Evolutionary conservation across 2,329 filamentous ascomycete species (phyloP), one percentile per base, ranked within the genome.

Genomic region (Sarocladium oryzae): DNA sequence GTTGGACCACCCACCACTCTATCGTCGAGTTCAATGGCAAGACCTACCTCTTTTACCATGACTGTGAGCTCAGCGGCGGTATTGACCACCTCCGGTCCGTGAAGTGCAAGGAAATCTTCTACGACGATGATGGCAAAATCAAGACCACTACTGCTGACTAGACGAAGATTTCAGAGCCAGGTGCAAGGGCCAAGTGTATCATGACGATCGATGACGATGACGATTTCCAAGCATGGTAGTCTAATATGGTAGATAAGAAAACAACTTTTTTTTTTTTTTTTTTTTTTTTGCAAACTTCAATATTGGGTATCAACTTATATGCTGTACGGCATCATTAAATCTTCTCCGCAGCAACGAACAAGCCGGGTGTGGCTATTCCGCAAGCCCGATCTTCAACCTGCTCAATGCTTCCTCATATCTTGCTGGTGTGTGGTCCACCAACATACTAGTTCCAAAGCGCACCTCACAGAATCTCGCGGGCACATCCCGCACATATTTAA

Each of bases 1-100:
- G 87, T 1, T 91, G 87, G 87, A 90, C 87, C 38, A 91, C 87
- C 51, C 87, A 90, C 68, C 87, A 90, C 65, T 87, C 82, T 2
- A 85, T 91, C 57, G 84, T 85, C 9, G 85, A 89, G 71, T 88
- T 86, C 61, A 64, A 80, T 66, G 84, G 78, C 3, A 78, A 76
- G 56, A 89, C 86, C 80, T 90, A 81, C 66, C 64, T 91, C 52
- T 90, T 90, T 64, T 82, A 89, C 63, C 87, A 90, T 62, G 87
- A 90, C 68, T 82, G 82, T 54, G 79, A 81, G 62, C 64, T 89
- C 52, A 86, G 82, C 51, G 73, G 75, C 15, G 85, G 85, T 0
- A 79, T 86, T 50, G 81, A 85, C 60, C 86, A 91, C 64, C 62
- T 91, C 67, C 71, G 87, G 54, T 83, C 78, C 56, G 86, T 89